Evolutionary conservation across 371 early-diverging fungal species (phyloP), one percentile per base, ranked within the genome.

Genomic region (Batkoa obscura): DNA sequence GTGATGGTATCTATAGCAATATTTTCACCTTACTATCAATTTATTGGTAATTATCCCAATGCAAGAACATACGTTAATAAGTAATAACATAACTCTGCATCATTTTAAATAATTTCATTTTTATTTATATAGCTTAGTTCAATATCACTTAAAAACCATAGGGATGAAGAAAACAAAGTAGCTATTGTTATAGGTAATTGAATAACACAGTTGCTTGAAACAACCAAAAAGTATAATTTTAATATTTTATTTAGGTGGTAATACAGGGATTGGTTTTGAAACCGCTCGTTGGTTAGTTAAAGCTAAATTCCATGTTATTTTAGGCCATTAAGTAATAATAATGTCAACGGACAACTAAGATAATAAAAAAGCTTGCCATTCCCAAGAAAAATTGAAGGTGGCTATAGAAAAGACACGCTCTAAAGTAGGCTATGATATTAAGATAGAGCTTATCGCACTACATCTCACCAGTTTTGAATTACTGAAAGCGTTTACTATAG

Each of bases 321-420:
- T 55, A n/a, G 55, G 55, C 43, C 41, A 38, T 32, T n/a, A 10
- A 39, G 4, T 42, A 6, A 5, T n/a, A 33, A 12, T 30, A 34
- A 30, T 38, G 15, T 6, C 10, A 23, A 5, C n/a, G 9, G 13
- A 31, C 5, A 12, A 23, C 33, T n/a, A 42, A 32, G 15, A n/a
- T 4, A 4, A 8, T 15, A 15, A 12, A 3, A 45, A 38, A 55
- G 55, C 55, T 32, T 55, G 55, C 33, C 39, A 60, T 61, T 39
- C 59, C 58, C n/a, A 57, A 58, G 32, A 58, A 59, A 53, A 61
- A 58, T 34, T 59, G 15, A 49, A 60, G 55, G 58, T 42, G 1
- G 55, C 52, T n/a, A 47, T 45, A 0, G 55, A 59, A 53, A 59
- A 56, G 12, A 43, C n/a, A n/a, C n/a, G n/a, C n/a, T n/a, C n/a